Evolutionary conservation across 371 early-diverging fungal species (phyloP).

Genomic region (Blakeslea trispora): DNA sequence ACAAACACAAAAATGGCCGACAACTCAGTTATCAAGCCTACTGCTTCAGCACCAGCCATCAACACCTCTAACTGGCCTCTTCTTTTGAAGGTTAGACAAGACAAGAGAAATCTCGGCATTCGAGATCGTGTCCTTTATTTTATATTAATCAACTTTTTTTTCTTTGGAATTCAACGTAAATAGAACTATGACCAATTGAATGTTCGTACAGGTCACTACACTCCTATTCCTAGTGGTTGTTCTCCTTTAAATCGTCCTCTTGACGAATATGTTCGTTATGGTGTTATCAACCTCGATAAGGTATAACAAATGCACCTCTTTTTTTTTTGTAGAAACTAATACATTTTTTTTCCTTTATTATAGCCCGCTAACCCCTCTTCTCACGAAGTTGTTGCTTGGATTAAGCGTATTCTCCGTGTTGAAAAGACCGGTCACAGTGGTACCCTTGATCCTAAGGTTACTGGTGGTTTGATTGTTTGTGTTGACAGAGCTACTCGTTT

Average conservation of each 20-base stretch:
- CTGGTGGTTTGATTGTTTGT: constrained; percentile 99
- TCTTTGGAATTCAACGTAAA: constrained; percentile 5
- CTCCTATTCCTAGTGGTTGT: constrained; percentile 95
- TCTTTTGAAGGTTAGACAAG: constrained; percentile 83
- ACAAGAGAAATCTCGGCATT: neutral
- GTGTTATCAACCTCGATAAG: constrained; percentile 92
- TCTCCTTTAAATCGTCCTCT: constrained; percentile 96
- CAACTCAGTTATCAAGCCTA: constrained; percentile 70
- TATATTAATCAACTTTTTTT: neutral
- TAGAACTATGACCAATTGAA: constrained; percentile 98
- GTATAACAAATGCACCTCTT: constrained; percentile 15
- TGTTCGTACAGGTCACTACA: constrained; percentile 97
- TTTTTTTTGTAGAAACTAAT: neutral
- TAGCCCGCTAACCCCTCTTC: constrained; percentile 99
- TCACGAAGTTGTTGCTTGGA: constrained; percentile 99
- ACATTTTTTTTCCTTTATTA: constrained; percentile 15
- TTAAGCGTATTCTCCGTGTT: constrained; percentile 96
- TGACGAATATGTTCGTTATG: constrained; percentile 93
- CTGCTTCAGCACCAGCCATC: constrained; percentile 72
- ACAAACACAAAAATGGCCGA: constrained; percentile 32
- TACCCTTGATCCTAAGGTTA: constrained; percentile 99
- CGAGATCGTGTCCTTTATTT: no score
- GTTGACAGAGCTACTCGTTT: constrained; percentile 99
- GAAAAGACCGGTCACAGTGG: constrained; percentile 99
- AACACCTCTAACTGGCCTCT: constrained; percentile 97